phyloP scores from a whole-genome alignment of 805 yeast genomes.

The Saturnispora serradocipensis region DNA sequence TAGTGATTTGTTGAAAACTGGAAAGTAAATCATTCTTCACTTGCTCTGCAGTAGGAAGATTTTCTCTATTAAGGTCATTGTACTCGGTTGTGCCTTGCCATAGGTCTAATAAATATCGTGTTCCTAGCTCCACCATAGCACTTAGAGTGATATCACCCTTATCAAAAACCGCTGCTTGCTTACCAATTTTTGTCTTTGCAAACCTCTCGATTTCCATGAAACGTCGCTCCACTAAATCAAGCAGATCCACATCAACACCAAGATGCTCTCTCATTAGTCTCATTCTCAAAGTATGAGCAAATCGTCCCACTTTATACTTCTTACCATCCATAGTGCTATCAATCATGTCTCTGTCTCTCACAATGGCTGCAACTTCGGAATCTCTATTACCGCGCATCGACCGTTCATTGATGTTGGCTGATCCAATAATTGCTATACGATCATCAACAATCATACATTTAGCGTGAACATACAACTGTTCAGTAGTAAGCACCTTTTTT shows the following conservation, averaged over 20 bases:
- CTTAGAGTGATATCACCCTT: conserved; percentile 35
- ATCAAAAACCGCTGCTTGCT: conserved; percentile 34
- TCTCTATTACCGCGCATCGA: conserved; percentile 93
- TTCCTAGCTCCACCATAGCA: conserved; percentile 67
- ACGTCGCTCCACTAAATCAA: conserved; percentile 73
- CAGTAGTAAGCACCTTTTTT: conserved; percentile 64
- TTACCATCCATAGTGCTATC: conserved; percentile 71
- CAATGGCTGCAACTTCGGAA: conserved; percentile 85
- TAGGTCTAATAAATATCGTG: conserved; percentile 53
- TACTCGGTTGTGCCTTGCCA: conserved; percentile 24
- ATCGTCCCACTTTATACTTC: conserved; percentile 72
- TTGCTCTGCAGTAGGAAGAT: conserved; percentile 12
- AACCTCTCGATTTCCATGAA: conserved; percentile 41
- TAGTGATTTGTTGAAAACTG: conserved; percentile 17
- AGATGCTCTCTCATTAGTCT: conserved; percentile 94
- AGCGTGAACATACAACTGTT: conserved; percentile 90
- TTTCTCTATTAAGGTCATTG: conserved; percentile 10
- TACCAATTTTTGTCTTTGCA: conserved; percentile 35
- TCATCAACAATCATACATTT: conserved; percentile 90
- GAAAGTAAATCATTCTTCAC: conserved; percentile 17
- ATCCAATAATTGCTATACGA: conserved; percentile 86
- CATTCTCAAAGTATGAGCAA: conserved; percentile 82
- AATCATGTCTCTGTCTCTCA: conserved; percentile 73
- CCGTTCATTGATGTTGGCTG: conserved; percentile 95
- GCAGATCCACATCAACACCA: conserved; percentile 83